Conservation (phyloP, 73 alveolate species). For the Breviolum minutum region DNA sequence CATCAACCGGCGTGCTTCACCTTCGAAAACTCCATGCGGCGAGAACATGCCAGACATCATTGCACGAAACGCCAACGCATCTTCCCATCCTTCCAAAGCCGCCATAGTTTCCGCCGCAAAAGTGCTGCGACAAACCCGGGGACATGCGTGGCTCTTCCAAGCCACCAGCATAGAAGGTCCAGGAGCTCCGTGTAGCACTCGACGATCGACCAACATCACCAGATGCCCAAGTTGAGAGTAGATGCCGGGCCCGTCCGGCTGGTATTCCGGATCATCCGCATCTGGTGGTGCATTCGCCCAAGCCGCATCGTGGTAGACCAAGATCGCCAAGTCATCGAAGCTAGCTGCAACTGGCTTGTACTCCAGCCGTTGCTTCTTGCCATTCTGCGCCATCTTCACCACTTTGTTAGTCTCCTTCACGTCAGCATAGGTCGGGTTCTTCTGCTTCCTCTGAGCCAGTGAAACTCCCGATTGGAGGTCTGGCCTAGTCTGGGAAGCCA, state of each 20-base stretch:
- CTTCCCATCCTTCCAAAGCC: conserved; percentile 10
- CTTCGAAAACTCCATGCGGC: background rate
- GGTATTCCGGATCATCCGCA: background rate
- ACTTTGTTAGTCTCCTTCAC: conserved; percentile 11
- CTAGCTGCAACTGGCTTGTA: background rate
- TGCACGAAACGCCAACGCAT: background rate
- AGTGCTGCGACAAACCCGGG: background rate
- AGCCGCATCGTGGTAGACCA: conserved; percentile 44
- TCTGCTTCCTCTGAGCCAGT: background rate
- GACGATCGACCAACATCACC: background rate
- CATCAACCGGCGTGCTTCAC: background rate
- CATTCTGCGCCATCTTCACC: conserved; percentile 15
- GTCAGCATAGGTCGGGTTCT: background rate
- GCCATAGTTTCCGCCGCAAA: conserved; percentile 47
- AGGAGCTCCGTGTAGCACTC: background rate
- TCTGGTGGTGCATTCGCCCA: conserved; percentile 11
- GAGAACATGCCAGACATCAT: background rate
- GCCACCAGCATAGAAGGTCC: background rate
- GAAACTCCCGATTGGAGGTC: conserved; percentile 13
- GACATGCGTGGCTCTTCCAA: conserved; percentile 6
- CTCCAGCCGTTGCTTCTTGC: background rate
- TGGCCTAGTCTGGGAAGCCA: conserved; percentile 20
- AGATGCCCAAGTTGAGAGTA: background rate
- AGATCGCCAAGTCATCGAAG: background rate
- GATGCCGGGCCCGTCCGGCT: background rate